These are phyloP conservation scores for Pulveroboletus sp. DNA, from an alignment of 768 basidiomycete species.

Conservation along the genomic window DNA sequence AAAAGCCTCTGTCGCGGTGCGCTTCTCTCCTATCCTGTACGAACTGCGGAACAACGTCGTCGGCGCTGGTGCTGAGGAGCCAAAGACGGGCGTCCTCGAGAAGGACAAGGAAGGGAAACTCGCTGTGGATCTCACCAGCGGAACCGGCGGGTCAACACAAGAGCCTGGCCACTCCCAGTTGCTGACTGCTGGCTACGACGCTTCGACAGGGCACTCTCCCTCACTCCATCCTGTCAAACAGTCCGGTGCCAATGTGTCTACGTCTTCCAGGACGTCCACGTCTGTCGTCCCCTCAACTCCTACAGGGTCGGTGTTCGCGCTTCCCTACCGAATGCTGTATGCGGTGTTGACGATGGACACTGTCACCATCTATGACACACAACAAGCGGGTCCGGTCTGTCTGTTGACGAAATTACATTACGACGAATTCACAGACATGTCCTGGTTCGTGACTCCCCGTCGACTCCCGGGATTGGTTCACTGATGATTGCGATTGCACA, in stretches of 20 bases:
- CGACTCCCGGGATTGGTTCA: not conserved
- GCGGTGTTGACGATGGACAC: slow-evolving; percentile 97
- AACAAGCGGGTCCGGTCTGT: slow-evolving; percentile 89
- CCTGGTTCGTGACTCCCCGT: slow-evolving; percentile 63
- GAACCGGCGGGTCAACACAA: slow-evolving; percentile 12
- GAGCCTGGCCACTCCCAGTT: not conserved
- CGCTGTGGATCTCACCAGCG: slow-evolving; percentile 56
- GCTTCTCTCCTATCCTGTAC: slow-evolving; percentile 90
- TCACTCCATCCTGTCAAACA: slow-evolving; percentile 13
- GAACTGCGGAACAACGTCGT: slow-evolving; percentile 69
- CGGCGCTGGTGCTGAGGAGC: slow-evolving; percentile 35
- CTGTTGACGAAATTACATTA: slow-evolving; percentile 93
- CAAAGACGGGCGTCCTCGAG: slow-evolving; percentile 61
- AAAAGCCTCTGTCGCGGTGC: slow-evolving; percentile 90
- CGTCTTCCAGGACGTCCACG: slow-evolving; percentile 21
- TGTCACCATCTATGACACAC: slow-evolving; percentile 92
- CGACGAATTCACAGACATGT: slow-evolving; percentile 95
- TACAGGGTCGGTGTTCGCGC: slow-evolving; percentile 68
- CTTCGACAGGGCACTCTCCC: slow-evolving; percentile 7
- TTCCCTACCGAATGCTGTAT: slow-evolving; percentile 92
- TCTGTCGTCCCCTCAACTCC: slow-evolving; percentile 41
- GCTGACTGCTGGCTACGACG: slow-evolving; percentile 7
- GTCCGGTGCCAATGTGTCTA: slow-evolving; percentile 8
- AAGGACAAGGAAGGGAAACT: slow-evolving; percentile 59
- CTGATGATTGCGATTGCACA: slow-evolving; percentile 30